Base-by-base conservation (phyloP, 169 alveolate genomes). In the Plasmodium vivax region DNA sequence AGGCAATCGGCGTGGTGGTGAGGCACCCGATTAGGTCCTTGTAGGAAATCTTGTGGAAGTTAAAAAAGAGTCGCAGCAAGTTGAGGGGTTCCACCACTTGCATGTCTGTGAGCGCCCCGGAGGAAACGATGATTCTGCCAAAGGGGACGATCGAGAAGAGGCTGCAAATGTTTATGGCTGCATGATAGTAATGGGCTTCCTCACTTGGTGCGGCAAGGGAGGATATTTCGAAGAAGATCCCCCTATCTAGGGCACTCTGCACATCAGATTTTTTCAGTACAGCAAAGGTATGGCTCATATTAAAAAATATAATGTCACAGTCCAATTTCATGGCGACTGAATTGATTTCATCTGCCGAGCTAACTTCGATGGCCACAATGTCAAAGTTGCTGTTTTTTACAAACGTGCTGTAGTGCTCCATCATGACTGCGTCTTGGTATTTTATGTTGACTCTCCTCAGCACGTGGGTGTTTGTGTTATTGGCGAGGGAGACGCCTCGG, bases 151-250 rank as follows among this genome's bases (percentile, higher is more conserved):
- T n/a, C 5, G 84, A 73, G 41, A 82, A 36, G 7, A 82, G 2
- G 77, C 47, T 92, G 73, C 54, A 72, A 45, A 82, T 19, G 82
- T 82, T 82, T 71, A 54, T 7, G 36, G 93, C 56, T 19, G 6
- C 41, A 9, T 23, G 47, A 87, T 51, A 47, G 77, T 77, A 77
- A 54, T 87, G 87, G 3, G 27, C 9, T 38, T 74, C 85, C n/a
- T 75, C 85, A 56, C 14, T 87, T 87, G 45, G 14, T 3, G 72
- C 9, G 47, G 30, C 80, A 2, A 68, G 38, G 4, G 94, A 88
- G 14, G 91, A 88, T 43, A 92, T 72, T 71, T 92, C 95, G 75
- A 92, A 82, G 51, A 75, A 92, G 2, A 92, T 73, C 23, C 95
- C 95, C 23, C 34, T 82, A 51, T 92, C 95, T 82, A 81, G 30